phyloP scores from a whole-genome alignment of 2,329 filamentous ascomycete species.

The Beauveria sp. region DNA sequence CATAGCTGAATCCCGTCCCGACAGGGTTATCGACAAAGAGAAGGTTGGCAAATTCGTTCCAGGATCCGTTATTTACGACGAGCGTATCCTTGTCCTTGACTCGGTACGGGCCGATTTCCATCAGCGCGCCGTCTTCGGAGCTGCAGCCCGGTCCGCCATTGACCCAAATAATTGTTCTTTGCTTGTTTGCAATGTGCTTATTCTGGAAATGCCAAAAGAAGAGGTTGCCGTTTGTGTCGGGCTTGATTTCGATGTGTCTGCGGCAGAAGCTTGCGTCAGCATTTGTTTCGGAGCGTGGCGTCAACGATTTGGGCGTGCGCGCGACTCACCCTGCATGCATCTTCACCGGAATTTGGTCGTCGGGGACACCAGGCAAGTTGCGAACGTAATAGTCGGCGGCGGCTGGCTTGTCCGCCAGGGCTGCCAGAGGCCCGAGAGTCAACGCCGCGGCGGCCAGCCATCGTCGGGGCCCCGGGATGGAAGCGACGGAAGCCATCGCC shows the following conservation, averaged over 20 bases:
- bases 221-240: conserved; percentile 80
- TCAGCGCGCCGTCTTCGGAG: conserved; percentile 92
- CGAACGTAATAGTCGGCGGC: conserved; percentile 82
- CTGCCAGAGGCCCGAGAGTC: conserved; percentile 34
- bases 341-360: conserved; percentile 65
- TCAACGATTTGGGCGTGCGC: conserved; percentile 10
- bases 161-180: conserved; percentile 90
- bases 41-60: conserved; percentile 96
- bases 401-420: conserved; percentile 23
- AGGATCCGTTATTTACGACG: conserved; percentile 83
- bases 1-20: conserved; percentile 93
- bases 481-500: conserved; percentile 7
- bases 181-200: conserved; percentile 83
- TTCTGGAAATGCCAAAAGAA: conserved; percentile 99
- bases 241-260: conserved; percentile 86
- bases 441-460: conserved; percentile 28
- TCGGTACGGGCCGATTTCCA: conserved; percentile 92
- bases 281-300: not conserved
- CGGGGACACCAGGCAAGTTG: conserved; percentile 75
- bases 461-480: conserved; percentile 18
- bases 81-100: conserved; percentile 67
- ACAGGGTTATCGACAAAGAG: conserved; percentile 97
- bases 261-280: conserved; percentile 18
- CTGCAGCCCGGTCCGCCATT: conserved; percentile 97
- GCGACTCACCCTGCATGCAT: conserved; percentile 90